Conservation (phyloP, 257 asterid species). For the Solanum etuberosum region DNA sequence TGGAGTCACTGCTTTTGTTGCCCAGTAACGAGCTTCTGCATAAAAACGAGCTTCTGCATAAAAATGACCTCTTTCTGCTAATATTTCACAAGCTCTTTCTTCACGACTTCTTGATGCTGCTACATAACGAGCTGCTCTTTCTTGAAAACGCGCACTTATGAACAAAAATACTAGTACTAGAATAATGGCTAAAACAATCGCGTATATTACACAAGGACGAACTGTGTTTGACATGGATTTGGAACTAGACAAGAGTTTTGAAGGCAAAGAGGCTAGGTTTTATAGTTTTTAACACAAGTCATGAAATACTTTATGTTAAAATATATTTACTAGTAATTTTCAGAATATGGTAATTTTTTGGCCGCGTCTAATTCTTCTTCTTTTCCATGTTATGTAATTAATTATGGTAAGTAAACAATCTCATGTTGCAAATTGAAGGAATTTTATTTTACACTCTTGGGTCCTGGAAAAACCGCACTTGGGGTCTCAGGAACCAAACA, state of each 20-base stretch:
- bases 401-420: not conserved
- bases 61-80: not conserved
- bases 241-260: not conserved
- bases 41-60: not conserved
- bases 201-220: not conserved
- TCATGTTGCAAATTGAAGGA: not conserved
- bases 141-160: not conserved
- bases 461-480: not conserved
- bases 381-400: not conserved
- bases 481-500: fast-evolving
- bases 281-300: not conserved
- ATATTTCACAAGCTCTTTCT: not conserved
- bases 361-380: not conserved
- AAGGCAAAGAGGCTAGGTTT: not conserved
- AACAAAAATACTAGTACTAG: not conserved
- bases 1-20: not conserved
- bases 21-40: not conserved
- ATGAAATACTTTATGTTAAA: not conserved
- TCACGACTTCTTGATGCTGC: not conserved
- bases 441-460: not conserved
- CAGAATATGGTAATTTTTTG: not conserved
- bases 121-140: not conserved
- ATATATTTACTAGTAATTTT: not conserved
- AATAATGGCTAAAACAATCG: not conserved
- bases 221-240: not conserved